Conservation (phyloP, 2,329 filamentous ascomycete genomes). For the Botrytis fragariae region DNA sequence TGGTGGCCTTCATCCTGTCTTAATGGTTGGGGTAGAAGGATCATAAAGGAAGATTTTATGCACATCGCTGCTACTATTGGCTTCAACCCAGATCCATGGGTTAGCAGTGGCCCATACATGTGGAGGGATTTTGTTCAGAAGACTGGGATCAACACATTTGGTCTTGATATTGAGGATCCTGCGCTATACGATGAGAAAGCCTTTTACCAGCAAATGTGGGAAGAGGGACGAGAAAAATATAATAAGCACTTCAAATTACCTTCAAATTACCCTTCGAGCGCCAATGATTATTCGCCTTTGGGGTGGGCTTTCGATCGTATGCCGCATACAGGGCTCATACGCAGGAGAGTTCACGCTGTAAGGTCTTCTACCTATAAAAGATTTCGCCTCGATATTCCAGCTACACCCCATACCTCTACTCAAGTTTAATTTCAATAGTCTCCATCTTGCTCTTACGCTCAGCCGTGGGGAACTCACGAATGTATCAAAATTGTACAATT, state of each 20-base stretch:
- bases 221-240: not conserved
- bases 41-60: not conserved
- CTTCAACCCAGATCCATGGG: slow-evolving; percentile 6
- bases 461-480: too few species aligned
- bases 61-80: not conserved
- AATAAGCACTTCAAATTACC: not conserved
- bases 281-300: not conserved
- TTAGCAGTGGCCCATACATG: slow-evolving; percentile 7
- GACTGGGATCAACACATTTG: slow-evolving; percentile 9
- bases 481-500: not conserved
- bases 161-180: slow-evolving; percentile 1
- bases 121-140: slow-evolving; percentile 7
- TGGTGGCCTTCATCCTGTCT: slow-evolving; percentile 8
- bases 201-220: slow-evolving; percentile 1
- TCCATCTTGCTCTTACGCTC: not conserved
- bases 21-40: not conserved
- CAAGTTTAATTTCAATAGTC: not conserved
- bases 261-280: not conserved
- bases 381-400: not conserved
- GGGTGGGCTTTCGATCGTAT: not conserved
- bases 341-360: not conserved
- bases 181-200: slow-evolving; percentile 1
- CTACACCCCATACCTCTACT: not conserved
- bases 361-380: not conserved
- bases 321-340: not conserved